Evolutionary conservation across 2,329 filamentous ascomycete species (phyloP).

Genomic region (Sporothrix euskadiensis): DNA sequence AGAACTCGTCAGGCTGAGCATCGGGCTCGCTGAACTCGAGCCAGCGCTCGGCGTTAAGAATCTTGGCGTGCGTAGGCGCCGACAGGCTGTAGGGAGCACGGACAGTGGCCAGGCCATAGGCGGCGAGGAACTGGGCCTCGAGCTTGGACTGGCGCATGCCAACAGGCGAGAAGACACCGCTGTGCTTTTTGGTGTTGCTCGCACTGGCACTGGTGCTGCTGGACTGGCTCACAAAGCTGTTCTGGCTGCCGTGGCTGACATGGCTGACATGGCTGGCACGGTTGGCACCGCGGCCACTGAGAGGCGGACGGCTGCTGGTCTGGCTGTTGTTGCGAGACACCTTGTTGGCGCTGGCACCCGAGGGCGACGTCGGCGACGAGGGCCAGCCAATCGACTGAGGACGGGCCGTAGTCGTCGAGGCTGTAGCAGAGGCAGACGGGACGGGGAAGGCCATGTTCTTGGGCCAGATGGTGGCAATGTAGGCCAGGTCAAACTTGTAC

Average conservation of each 20-base stretch:
- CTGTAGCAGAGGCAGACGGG: neutral
- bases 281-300: conserved; percentile 6
- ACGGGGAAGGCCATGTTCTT: conserved; percentile 34
- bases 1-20: conserved; percentile 48
- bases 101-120: conserved; percentile 54
- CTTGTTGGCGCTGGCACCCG: neutral
- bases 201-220: neutral
- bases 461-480: conserved; percentile 61
- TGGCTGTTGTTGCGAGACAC: conserved; percentile 24
- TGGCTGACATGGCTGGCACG: conserved; percentile 9
- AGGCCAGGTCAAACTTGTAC: conserved; percentile 60
- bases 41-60: conserved; percentile 54
- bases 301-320: conserved; percentile 1
- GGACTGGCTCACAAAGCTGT: conserved; percentile 18
- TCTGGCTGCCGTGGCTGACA: conserved; percentile 11
- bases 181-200: conserved; percentile 3
- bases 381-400: conserved; percentile 25
- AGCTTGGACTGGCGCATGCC: conserved; percentile 30
- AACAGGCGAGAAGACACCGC: conserved; percentile 31
- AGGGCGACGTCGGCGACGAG: conserved; percentile 17
- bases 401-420: neutral
- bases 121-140: conserved; percentile 54
- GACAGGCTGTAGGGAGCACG: conserved; percentile 56
- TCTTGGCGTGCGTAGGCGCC: conserved; percentile 51
- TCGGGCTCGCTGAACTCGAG: conserved; percentile 53